Percentiles rank a stretch among this genome's conserved stretches.
Conservation (phyloP, 352 stramenopile genomes). For the Thraustotheca clavata region DNA sequence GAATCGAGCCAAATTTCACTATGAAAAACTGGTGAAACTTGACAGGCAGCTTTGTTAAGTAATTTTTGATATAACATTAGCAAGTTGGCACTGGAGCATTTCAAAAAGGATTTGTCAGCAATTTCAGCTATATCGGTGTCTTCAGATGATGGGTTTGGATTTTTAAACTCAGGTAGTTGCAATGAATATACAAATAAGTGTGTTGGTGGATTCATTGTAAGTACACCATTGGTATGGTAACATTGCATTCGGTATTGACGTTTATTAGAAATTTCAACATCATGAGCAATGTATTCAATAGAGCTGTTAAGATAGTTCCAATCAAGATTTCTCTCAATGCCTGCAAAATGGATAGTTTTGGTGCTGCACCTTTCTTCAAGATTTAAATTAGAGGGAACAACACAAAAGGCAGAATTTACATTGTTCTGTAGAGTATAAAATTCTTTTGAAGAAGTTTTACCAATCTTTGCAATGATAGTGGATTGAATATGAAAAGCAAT, state of each 20-base stretch:
- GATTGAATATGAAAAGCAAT: conserved; percentile 76
- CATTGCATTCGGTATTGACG: conserved; percentile 76
- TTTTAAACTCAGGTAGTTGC: conserved; percentile 55
- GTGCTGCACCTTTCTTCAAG: conserved; percentile 38
- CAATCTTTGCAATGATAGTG: conserved; percentile 68
- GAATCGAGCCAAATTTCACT: conserved; percentile 64
- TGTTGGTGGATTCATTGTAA: conserved; percentile 53
- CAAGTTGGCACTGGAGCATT: conserved; percentile 46
- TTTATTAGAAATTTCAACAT: conserved; percentile 51
- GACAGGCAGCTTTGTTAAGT: conserved; percentile 53
- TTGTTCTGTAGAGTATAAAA: conserved; percentile 75
- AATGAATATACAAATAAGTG: conserved; percentile 83
- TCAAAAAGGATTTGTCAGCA: conserved; percentile 62
- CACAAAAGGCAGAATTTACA: conserved; percentile 63
- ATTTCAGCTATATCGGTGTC: conserved; percentile 74
- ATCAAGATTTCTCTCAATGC: conserved; percentile 63
- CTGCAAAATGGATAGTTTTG: conserved; percentile 45
- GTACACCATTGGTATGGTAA: conserved; percentile 66
- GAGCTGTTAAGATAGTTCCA: conserved; percentile 70
- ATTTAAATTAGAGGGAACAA: conserved; percentile 67
- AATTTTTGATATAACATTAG: conserved; percentile 74
- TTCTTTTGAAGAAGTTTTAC: conserved; percentile 61
- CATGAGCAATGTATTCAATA: conserved; percentile 59
- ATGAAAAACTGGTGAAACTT: conserved; percentile 76
- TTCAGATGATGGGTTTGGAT: conserved; percentile 39